Evolutionary conservation across 2,329 filamentous ascomycete genomes (phyloP), one percentile per base, ranked within the genome.

Genomic region (Bipolaris bicolor): DNA sequence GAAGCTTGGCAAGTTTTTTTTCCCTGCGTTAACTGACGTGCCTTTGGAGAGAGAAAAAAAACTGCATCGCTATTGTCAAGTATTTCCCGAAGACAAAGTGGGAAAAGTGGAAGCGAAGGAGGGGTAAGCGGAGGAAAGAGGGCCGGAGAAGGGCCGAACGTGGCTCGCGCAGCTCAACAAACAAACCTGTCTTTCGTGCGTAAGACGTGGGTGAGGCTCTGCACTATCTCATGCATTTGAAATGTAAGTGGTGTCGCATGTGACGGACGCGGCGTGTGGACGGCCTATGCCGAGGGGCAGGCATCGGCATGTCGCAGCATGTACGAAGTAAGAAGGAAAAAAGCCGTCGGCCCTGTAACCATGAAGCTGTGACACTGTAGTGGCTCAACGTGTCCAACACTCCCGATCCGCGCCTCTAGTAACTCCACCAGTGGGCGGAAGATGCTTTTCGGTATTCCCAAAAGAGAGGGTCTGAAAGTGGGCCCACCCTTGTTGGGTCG

Each of bases 151-250:
- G 54, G 49, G 41, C 44, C 54, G 57, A 52, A 41, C 15, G 26
- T 34, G 49, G 45, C 44, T 48, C 57, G 37, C 57, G 53, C 57
- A 60, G 54, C 57, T 60, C 57, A 60, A 60, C 57, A 60, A 57
- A 52, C 54, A 57, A 52, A 47, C 20, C 15, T 37, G 37, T 49
- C 34, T 39, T 37, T 54, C 24, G 37, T 45, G 55, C 50, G 46
- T 29, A 49, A 37, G 22, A 49, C 20, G 24, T 37, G 44, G 13
- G 56, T 55, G 56, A 50, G 56, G 56, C 56, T 58, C 56, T 58
- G 55, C 45, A 41, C 49, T 34, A 37, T 55, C 43, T 33, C 40
- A 26, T 45, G 46, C 44, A 29, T 44, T 15, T 48, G 4, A 7
- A 29, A 29, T 24, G 40, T 16, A 48, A 29, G 44, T 46, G 41